Conservation (phyloP, 768 basidiomycete genomes). For the Astraeus odoratus region DNA sequence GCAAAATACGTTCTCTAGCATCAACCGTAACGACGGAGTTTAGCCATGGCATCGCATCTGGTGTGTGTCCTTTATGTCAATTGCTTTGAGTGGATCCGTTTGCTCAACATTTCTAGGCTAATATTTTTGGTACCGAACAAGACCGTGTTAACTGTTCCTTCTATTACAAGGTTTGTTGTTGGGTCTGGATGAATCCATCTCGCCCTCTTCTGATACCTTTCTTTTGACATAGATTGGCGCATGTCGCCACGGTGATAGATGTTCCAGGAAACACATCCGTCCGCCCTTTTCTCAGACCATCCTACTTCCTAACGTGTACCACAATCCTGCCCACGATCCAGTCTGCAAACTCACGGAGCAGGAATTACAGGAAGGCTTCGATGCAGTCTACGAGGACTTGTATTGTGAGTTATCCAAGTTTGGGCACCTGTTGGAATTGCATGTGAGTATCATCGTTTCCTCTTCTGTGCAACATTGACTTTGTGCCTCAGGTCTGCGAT, state of each 20-base stretch:
- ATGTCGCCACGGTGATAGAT: constrained; percentile 96
- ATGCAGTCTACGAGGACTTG: constrained; percentile 91
- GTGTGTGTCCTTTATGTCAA: constrained; percentile 30
- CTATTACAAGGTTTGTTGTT: constrained; percentile 78
- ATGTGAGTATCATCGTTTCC: constrained; percentile 52
- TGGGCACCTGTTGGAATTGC: constrained; percentile 91
- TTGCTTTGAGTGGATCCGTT: background rate
- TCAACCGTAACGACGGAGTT: background rate
- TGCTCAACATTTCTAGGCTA: constrained; percentile 49
- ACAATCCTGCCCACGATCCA: constrained; percentile 94
- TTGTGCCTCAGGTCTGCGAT: constrained; percentile 92
- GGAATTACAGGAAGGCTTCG: constrained; percentile 86
- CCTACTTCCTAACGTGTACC: constrained; percentile 93
- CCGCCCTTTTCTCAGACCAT: constrained; percentile 98
- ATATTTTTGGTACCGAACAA: constrained; percentile 93
- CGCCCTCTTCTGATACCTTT: constrained; percentile 1
- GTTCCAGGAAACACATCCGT: constrained; percentile 96
- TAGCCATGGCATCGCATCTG: constrained; percentile 66
- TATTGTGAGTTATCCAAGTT: constrained; percentile 94
- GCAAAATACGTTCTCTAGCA: background rate
- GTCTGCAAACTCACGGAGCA: constrained; percentile 82
- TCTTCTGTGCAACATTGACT: too few relatives aligned
- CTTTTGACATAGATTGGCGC: constrained; percentile 74
- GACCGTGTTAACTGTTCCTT: constrained; percentile 98
- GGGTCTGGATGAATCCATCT: background rate